Percentiles rank a stretch among this genome's conserved stretches.
Conservation (phyloP, 495 filamentous ascomycete genomes). For the Aspergillus carlsbadensis region DNA sequence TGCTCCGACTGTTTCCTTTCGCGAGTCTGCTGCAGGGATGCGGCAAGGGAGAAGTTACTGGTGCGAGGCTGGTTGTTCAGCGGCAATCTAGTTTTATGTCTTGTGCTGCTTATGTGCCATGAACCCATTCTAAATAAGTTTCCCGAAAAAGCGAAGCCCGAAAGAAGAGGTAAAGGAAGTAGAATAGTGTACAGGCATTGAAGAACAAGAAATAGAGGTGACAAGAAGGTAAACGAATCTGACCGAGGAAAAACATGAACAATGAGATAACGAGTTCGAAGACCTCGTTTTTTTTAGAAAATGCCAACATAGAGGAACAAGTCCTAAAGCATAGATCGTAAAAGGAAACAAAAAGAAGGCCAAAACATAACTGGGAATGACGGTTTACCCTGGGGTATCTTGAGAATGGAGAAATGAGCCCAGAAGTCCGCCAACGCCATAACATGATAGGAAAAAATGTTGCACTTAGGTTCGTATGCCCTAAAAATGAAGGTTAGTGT, state of each 20-base stretch:
- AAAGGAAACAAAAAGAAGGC: background rate
- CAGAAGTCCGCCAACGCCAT: constrained; percentile 17
- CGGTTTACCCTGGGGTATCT: constrained; percentile 11
- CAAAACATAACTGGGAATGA: background rate
- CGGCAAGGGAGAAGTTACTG: background rate
- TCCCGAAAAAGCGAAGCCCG: too few relatives aligned
- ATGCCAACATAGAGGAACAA: background rate
- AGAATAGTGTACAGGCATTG: too few relatives aligned
- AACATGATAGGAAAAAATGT: background rate
- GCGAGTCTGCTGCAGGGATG: background rate
- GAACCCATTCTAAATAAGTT: too few relatives aligned
- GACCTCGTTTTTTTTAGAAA: background rate
- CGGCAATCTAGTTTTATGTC: too few relatives aligned
- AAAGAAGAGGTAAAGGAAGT: too few relatives aligned
- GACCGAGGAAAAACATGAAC: background rate
- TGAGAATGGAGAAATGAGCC: background rate
- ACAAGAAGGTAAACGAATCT: too few relatives aligned
- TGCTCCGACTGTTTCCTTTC: background rate
- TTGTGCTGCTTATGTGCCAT: too few relatives aligned
- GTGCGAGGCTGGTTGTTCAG: too few relatives aligned
- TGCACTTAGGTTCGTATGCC: background rate
- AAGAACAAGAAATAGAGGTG: too few relatives aligned
- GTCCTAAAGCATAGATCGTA: background rate
- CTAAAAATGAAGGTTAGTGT: constrained; percentile 15
- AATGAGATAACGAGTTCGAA: background rate